Evolutionary conservation across 306 rosid species (phyloP), one percentile per base, ranked within the genome.

Genomic region (Begonia peltatifolia): DNA sequence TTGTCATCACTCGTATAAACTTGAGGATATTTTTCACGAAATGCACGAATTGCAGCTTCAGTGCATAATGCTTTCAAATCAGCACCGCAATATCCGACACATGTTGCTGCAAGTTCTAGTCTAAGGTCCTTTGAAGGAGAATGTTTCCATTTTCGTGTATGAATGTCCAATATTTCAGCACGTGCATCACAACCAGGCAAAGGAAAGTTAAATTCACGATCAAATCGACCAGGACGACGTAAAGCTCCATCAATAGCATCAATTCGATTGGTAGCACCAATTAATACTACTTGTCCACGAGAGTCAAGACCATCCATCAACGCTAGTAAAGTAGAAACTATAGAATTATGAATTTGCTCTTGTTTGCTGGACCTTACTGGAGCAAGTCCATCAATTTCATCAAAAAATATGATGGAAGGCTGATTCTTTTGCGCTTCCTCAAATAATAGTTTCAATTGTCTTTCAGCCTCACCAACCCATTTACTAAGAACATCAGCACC

Each of bases 391-490:
- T 90, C 99, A 54, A 90, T 90, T 73, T 90, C 99, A 68, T 90
- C 99, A 71, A 90, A 90, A 74, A 90, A 90, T 38, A 90, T 90
- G 57, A 90, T 90, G 16, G 99, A 85, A 53, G 99, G 95, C 47
- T 90, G 99, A 76, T 90, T 90, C 87, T 83, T 85, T 58, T 85
- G 95, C 50, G 99, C 99, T 73, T 90, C 99, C 84, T 90, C 99
- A 64, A 90, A 90, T 60, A 90, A 95, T 47, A 90, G 81, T 69
- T 90, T 90, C 79, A 90, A 56, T 50, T 90, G 99, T 75, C 99
- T 81, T 65, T 90, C 99, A 61, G 99, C 99, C 80, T 90, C 99
- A 50, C 99, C 99, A 13, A 90, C 99, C 99, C 99, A 90, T 65
- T 90, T 90, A 73, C 99, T 85, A 9, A 86, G 76, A 52, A 90